Conservation (phyloP, 148 eudicot species). For the Vaccinium darrowii region DNA sequence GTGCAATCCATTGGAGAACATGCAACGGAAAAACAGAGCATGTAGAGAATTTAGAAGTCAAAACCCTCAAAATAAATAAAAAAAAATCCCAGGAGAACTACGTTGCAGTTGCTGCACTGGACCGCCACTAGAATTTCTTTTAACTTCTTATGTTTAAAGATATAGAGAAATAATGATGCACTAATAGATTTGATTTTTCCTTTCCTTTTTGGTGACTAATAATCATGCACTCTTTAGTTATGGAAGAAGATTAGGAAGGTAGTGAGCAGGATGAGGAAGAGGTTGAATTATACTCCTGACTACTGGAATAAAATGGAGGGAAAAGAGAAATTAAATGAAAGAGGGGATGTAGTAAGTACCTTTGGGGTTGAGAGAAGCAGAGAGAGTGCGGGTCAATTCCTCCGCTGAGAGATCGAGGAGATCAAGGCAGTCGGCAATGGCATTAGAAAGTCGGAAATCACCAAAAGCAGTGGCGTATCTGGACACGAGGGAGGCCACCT, state of each 20-base stretch:
- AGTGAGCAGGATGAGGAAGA: not conserved
- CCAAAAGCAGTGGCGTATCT: conserved; percentile 35
- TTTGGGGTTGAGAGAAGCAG: conserved; percentile 52
- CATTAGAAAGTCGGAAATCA: conserved; percentile 65
- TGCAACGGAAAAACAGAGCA: not conserved
- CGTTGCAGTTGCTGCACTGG: not conserved
- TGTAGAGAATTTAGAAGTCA: not conserved
- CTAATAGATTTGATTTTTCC: too few relatives aligned
- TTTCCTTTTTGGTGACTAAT: too few relatives aligned
- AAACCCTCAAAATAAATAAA: not conserved
- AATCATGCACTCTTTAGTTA: too few relatives aligned
- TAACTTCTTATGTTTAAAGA: not conserved
- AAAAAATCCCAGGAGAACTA: not conserved
- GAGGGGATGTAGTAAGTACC: conserved; percentile 21
- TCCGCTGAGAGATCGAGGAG: conserved; percentile 67
- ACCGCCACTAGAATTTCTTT: not conserved
- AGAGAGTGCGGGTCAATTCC: conserved; percentile 50
- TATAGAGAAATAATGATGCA: too few relatives aligned
- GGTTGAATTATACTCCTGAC: not conserved
- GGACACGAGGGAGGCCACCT: conserved; percentile 43
- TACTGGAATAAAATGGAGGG: not conserved
- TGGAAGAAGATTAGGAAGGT: not conserved
- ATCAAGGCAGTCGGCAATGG: conserved; percentile 72
- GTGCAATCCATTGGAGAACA: not conserved
- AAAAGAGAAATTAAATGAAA: too few relatives aligned